Conservation (phyloP, 805 yeast genomes). For the Metschnikowia hibisci region DNA sequence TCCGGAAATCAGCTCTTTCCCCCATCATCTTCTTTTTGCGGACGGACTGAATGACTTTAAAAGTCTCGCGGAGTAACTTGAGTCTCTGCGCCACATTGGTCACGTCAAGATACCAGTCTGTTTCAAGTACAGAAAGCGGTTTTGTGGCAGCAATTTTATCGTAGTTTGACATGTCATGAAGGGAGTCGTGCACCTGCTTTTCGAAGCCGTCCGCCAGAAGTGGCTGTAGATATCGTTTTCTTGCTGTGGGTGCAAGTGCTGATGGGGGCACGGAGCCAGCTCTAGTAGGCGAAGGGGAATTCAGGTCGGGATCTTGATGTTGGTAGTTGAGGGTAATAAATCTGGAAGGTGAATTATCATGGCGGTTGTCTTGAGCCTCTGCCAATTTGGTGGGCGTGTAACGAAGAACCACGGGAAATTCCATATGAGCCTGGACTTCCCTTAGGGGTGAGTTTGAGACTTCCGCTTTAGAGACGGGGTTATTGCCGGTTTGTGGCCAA, state of each 20-base stretch:
- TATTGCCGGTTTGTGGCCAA: background rate
- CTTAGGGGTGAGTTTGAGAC: background rate
- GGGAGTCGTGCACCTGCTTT: constrained; percentile 14
- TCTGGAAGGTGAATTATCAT: constrained; percentile 7
- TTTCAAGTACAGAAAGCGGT: constrained; percentile 6
- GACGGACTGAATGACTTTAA: constrained; percentile 18
- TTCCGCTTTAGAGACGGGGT: background rate
- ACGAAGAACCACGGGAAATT: constrained; percentile 11
- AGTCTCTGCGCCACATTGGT: constrained; percentile 19
- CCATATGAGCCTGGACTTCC: background rate
- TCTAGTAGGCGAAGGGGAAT: constrained; percentile 1
- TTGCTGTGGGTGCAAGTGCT: constrained; percentile 6
- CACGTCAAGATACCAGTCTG: constrained; percentile 16
- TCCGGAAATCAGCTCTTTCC: constrained; percentile 16
- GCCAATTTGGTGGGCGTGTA: constrained; percentile 17
- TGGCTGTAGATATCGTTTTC: constrained; percentile 8
- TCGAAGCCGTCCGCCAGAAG: constrained; percentile 10
- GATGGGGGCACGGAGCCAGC: background rate
- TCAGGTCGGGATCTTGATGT: background rate
- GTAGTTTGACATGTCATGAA: constrained; percentile 10
- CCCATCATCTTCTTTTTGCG: constrained; percentile 19
- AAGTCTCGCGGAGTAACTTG: constrained; percentile 17
- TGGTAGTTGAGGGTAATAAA: constrained; percentile 10
- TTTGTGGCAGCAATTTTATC: background rate
- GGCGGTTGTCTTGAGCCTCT: constrained; percentile 6